Base-by-base conservation (phyloP, 257 asterid species). In the Dorcoceras hygrometricum region DNA sequence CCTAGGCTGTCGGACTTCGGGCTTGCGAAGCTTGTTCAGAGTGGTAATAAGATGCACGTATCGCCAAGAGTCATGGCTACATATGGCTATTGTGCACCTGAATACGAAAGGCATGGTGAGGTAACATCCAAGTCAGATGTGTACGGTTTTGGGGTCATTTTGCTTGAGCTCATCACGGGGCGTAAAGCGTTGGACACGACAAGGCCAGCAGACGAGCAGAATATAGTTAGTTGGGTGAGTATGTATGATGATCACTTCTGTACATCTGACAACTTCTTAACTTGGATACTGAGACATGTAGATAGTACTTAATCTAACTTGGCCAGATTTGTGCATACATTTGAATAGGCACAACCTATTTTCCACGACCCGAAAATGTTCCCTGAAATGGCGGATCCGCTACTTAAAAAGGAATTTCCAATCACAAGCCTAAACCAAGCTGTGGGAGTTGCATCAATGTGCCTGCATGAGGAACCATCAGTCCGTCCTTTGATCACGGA, bases 401-500 rank as follows among this genome's bases (percentile, higher is more conserved):
- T 69, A 1, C 91, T 89, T 4, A 68, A 65, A 27, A 72, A 72
- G 20, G 75, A 58, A 23, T 84, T 77, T 56, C 75, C 87, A 0
- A 71, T 78, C 11, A 83, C 80, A 50, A 75, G 96, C 70, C 76
- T 89, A 64, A 86, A 89, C 62, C 96, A 89, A 73, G 95, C 87
- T 0, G 87, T 89, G 16, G 96, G 95, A 51, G 81, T 89, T 4
- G 89, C 92, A 20, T 95, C 96, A 20, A 89, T 89, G 96, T 89
- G 96, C 64, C 81, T 89, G 16, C 95, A 86, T 72, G 96, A 89
- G 16, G 92, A 89, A 59, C 90, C 96, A 1, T 36, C 64, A 9
- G 95, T 89, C 0, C 89, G 96, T 2, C 96, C 96, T 23, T 77
- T 84, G 73, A 83, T 86, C 65, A 77, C 81, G 6, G 96, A 89